Base-by-base conservation (phyloP, 257 asterid species). In the Solanum chiquidenum region DNA sequence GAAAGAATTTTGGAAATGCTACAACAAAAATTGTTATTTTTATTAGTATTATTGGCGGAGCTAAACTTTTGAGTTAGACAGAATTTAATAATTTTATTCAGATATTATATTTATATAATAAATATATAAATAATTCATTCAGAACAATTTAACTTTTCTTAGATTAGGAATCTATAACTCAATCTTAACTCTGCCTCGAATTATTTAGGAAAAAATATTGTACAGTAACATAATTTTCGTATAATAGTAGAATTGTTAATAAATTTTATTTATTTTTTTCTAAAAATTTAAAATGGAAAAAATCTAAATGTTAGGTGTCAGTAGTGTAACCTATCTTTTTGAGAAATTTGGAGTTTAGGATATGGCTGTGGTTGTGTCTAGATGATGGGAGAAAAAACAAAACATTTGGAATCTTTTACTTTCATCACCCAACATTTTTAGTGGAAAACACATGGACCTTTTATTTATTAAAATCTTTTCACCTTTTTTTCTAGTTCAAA, bases 351-450 rank as follows among this genome's bases (percentile, higher is more conserved):
- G 88, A 83, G 69, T 83, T 86, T 82, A 87, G 89, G 87, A 88
- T 72, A 60, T 46, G 85, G 42, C 29, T 46, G 42, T 46, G 42
- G 68, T 79, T 40, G 35, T 80, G 69, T 49, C 69, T 49, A 35
- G 18, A 80, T 18, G 69, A 86, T 31, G 52, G 79, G 49, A 52
- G 85, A 87, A 80, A 64, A 25, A 90, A 88, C 91, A 92, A 90
- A 92, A 92, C 93, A 91, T 89, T 80, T 75, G 91, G 93, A 92
- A 92, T 92, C 94, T 89, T 86, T 87, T 92, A 85, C 84, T 88
- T 83, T 87, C 77, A 68, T 77, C 62, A 68, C 83, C 88, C 60
- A 87, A 68, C 71, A 37, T 74, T 88, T 82, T 72, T 77, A 89
- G 71, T 86, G 92, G 86, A 55, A 82, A 66, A 71, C 91, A 90